These are phyloP conservation scores for Cladosporium sphaerospermum DNA, from an alignment of 2,329 filamentous ascomycete species.

Conservation along the genomic window DNA sequence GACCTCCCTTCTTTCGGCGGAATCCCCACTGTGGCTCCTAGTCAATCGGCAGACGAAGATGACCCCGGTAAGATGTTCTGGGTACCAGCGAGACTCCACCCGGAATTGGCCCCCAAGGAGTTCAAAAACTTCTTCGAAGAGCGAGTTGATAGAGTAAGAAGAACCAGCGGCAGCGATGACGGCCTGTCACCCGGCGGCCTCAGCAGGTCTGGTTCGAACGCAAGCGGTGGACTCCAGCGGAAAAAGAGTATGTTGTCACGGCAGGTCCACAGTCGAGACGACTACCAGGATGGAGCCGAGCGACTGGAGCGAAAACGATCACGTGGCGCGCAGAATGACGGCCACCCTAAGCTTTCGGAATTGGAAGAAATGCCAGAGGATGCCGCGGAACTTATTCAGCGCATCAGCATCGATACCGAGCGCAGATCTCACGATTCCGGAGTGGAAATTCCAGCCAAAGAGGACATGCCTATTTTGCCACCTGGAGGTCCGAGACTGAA, in stretches of 20 bases:
- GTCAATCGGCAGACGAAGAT: constrained; percentile 64
- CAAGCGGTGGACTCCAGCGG: constrained; percentile 58
- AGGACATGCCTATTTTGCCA: constrained; percentile 83
- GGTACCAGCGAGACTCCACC: constrained; percentile 91
- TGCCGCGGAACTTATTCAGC: constrained; percentile 63
- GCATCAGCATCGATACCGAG: constrained; percentile 53
- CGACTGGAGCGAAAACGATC: constrained; percentile 69
- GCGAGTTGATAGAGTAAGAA: constrained; percentile 80
- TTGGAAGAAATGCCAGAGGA: constrained; percentile 77
- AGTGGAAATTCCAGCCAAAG: constrained; percentile 38
- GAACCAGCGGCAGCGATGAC: constrained; percentile 67
- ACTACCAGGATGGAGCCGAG: constrained; percentile 79
- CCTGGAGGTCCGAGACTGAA: constrained; percentile 71
- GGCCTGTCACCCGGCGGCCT: constrained; percentile 53
- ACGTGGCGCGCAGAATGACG: constrained; percentile 34
- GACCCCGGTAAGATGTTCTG: constrained; percentile 86
- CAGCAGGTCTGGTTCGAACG: constrained; percentile 46
- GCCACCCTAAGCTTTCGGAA: constrained; percentile 56
- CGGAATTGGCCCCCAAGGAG: constrained; percentile 88
- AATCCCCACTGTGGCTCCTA: constrained; percentile 65
- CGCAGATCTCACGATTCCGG: constrained; percentile 28
- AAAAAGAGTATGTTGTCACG: constrained; percentile 95
- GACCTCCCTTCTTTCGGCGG: constrained; percentile 60
- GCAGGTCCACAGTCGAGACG: constrained; percentile 73
- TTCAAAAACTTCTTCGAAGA: constrained; percentile 97